Evolutionary conservation across 352 stramenopile species (phyloP), one percentile per base, ranked within the genome.

Genomic region (Pythium grandisporangium): DNA sequence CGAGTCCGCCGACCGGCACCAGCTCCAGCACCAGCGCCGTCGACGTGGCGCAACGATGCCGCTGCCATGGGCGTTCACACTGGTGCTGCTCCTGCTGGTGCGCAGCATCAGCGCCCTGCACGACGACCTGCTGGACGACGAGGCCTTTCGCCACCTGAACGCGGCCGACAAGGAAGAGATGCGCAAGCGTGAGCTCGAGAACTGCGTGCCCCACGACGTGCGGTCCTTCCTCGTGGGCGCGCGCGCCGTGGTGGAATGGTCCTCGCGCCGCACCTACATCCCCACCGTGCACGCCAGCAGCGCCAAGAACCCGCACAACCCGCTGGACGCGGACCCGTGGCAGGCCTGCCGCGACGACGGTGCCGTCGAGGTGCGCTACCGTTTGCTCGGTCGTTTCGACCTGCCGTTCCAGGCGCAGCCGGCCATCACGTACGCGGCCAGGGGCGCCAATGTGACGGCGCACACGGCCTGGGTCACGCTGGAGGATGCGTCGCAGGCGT

Each of bases 191-290:
- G 70, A 86, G 55, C 61, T 92, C 34, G 78, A 92, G 53, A 92
- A 92, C 61, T 92, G 75, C 53, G 74, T 86, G 46, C 78, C 75
- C 12, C 81, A 84, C 59, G 66, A 85, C 57, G 79, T 91, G 32
- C 66, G 64, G 30, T 88, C 75, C 32, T 84, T 76, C 40, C 45
- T 77, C 16, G 40, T 85, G n/a, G 70, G 63, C 35, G 46, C 45
- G 7, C 58, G 60, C 17, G 74, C 57, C 5, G 60, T 86, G 0
- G 61, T 91, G 24, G 72, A 87, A 55, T 91, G 78, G 72, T 54
- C 66, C 24, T 87, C 75, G 32, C 61, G 67, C 22, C 62, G 78
- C 30, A 86, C 77, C 6, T 87, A 85, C 48, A 81, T 88, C 39
- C 61, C 42, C 34, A 82, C 77, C 19, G 70, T 88, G 17, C 62